phyloP scores from a whole-genome alignment of 2,329 filamentous ascomycete species.

The Achaetomium macrosporum region DNA sequence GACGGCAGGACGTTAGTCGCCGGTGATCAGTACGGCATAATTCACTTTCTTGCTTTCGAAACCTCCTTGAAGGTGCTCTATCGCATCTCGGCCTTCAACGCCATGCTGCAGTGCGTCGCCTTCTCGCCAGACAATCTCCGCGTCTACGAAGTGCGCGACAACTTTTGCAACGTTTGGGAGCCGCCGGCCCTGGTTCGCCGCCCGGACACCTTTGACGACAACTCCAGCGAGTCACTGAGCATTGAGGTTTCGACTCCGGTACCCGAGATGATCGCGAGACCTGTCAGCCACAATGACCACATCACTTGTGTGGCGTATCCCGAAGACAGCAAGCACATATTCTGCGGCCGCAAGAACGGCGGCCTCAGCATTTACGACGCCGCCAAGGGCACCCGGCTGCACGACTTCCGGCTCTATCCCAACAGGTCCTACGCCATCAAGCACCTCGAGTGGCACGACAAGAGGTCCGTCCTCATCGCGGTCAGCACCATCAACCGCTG shows the following conservation, averaged over 20 bases:
- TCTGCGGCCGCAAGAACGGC: neutral
- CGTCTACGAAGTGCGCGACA: conserved; percentile 13
- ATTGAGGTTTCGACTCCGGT: neutral
- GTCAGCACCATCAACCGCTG: neutral
- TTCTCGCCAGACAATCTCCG: conserved; percentile 13
- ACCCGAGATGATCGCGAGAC: neutral
- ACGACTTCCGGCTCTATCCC: neutral
- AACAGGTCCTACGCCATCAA: neutral
- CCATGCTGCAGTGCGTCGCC: neutral
- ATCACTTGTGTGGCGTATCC: neutral
- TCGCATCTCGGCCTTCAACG: neutral
- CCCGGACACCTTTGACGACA: neutral
- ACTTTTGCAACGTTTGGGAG: conserved; percentile 18
- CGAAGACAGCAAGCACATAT: neutral
- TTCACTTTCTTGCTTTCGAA: conserved; percentile 23
- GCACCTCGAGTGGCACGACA: neutral
- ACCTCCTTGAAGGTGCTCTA: conserved; percentile 15
- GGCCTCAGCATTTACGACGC: neutral
- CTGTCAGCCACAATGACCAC: too few relatives aligned
- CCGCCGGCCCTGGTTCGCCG: conserved; percentile 1
- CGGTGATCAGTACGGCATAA: conserved; percentile 16
- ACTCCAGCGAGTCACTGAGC: neutral
- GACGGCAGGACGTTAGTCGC: conserved; percentile 23
- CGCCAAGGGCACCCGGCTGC: neutral
- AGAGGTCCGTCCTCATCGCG: neutral